A percentile compares a stretch with the other conserved stretches of the same genome.
Conservation (phyloP, 1,284 basidiomycete genomes). For the Pholiota adiposa region DNA sequence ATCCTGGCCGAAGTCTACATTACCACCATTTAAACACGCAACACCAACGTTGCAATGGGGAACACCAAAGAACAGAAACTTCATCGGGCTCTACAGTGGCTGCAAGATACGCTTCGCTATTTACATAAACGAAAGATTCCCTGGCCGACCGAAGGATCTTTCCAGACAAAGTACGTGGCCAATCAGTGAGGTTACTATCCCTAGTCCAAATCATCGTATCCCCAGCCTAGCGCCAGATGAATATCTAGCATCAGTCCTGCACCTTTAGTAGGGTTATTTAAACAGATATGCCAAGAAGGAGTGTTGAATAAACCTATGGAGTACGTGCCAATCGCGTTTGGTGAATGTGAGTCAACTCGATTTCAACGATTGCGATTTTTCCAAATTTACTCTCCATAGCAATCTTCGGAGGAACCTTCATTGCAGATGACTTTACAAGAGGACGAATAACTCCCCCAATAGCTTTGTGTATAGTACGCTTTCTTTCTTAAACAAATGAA, state of each 20-base stretch:
- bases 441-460: conserved; percentile 14
- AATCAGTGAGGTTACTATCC: not conserved
- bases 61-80: too few species aligned
- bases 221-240: conserved; percentile 6
- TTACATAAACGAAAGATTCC: conserved; percentile 18
- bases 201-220: not conserved
- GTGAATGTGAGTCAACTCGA: conserved; percentile 13
- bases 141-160: conserved; percentile 12
- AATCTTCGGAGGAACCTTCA: conserved; percentile 13
- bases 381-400: conserved; percentile 4
- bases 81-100: too few species aligned
- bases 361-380: not conserved
- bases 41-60: too few species aligned
- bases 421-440: conserved; percentile 11
- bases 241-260: conserved; percentile 17
- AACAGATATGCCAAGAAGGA: conserved; percentile 14
- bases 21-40: too few species aligned
- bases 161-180: not conserved
- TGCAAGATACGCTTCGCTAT: conserved; percentile 4
- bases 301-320: conserved; percentile 19
- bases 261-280: conserved; percentile 18
- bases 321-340: conserved; percentile 11
- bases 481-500: not conserved
- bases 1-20: too few species aligned
- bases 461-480: conserved; percentile 12